Evolutionary conservation across 2,329 filamentous ascomycete genomes (phyloP), one percentile per base, ranked within the genome.

Genomic region (Nemania sp.): DNA sequence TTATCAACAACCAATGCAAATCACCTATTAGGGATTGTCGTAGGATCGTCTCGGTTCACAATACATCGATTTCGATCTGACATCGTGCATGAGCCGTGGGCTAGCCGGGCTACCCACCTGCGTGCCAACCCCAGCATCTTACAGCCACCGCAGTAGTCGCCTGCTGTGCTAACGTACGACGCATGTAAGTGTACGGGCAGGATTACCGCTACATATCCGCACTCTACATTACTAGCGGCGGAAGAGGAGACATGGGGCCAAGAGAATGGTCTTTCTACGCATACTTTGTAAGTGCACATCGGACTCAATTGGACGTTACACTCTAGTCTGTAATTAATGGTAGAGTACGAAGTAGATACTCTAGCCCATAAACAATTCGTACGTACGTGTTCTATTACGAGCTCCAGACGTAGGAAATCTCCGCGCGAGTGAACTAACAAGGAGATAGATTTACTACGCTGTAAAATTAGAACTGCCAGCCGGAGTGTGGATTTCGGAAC

Each of bases 151-250:
- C 51, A 60, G 55, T 52, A 55, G 53, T 57, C 53, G 48, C 56
- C 57, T 63, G 62, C 54, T 60, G 57, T 63, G 56, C 57, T 59
- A 64, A 60, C 54, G 57, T 52, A 57, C 49, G 60, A 60, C 61
- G 60, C 60, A 67, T 56, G 61, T 63, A 60, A 30, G 50, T 61
- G 60, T 53, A 61, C 61, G 59, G 60, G 60, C 61, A 63, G 62
- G 61, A 66, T 64, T 63, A 54, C 59, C 56, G 58, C 60, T 62
- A 67, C 65, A 66, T 68, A 68, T 64, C 66, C 66, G 66, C 66
- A 67, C 66, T 65, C 60, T 59, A 68, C 66, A 67, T 68, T 61
- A 65, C 59, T 67, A 66, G 65, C 65, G 60, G 59, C 59, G 62
- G 64, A 62, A 65, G 59, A 55, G 56, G 24, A 52, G 54, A 54